Percentiles rank a stretch among this genome's conserved stretches.
phyloP scores from a whole-genome alignment of 2,329 filamentous ascomycete species.

The Botrytis cinerea region DNA sequence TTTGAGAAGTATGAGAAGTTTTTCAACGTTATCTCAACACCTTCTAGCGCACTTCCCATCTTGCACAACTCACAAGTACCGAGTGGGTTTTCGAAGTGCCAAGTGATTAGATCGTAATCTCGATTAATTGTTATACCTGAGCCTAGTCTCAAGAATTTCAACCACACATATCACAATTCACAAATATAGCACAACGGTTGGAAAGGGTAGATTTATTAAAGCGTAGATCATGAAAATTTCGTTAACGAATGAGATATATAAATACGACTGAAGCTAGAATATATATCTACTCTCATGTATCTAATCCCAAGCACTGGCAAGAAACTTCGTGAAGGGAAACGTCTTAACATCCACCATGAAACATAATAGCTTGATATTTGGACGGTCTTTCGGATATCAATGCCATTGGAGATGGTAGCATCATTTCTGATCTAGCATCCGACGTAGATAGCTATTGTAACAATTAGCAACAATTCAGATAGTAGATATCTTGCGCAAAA shows the following conservation, averaged over 20 bases:
- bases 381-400: not conserved
- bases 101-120: no score
- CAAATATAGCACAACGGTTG: not conserved
- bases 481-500: rapidly evolving
- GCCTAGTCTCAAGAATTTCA: not conserved
- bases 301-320: not conserved
- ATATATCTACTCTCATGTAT: not conserved
- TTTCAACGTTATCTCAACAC: no score
- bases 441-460: slow-evolving; percentile 7
- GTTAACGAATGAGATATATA: not conserved
- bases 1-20: no score
- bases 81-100: no score
- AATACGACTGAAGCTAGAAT: not conserved
- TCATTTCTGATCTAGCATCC: slow-evolving; percentile 8
- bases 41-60: no score
- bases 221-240: not conserved
- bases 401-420: not conserved
- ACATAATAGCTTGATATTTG: not conserved
- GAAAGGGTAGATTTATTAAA: not conserved
- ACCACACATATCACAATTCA: no score
- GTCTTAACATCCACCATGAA: not conserved
- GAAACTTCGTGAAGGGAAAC: not conserved
- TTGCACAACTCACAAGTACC: no score
- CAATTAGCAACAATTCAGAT: not conserved
- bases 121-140: no score